These are phyloP conservation scores for Liquidambar formosana DNA, from an alignment of 164 flowering plant genomes.

Conservation along the genomic window DNA sequence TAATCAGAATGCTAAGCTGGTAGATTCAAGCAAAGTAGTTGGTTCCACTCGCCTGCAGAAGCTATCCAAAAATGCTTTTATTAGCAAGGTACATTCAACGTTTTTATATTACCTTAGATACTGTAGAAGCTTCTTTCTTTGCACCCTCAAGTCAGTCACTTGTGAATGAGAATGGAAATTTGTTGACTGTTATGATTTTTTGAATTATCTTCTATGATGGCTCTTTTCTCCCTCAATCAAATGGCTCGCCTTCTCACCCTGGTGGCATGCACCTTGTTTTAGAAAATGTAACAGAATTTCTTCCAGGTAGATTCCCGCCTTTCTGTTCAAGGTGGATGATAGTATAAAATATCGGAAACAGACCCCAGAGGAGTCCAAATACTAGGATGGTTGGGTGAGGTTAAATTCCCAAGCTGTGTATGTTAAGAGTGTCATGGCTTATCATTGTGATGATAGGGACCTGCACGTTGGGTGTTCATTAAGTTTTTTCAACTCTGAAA, in stretches of 20 bases:
- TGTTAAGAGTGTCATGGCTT: not conserved
- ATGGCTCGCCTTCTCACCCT: not conserved
- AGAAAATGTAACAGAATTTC: not conserved
- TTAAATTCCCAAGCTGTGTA: not conserved
- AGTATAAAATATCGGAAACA: not conserved
- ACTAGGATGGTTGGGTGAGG: not conserved
- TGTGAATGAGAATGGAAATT: not conserved
- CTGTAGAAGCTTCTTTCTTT: not conserved
- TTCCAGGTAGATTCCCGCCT: not conserved
- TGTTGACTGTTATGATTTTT: not conserved
- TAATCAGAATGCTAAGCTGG: conserved; percentile 4
- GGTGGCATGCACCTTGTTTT: not conserved
- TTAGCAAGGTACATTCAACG: conserved; percentile 6
- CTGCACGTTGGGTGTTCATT: too few species aligned
- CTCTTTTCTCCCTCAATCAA: too few species aligned
- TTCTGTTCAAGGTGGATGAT: not conserved
- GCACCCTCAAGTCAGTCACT: not conserved
- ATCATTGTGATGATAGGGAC: too few species aligned
- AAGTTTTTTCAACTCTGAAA: too few species aligned
- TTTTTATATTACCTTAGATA: conserved; percentile 5
- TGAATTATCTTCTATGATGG: not conserved
- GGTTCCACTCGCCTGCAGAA: not conserved
- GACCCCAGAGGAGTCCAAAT: not conserved
- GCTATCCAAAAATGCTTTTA: conserved; percentile 13
- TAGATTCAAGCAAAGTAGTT: not conserved